These are phyloP conservation scores for Neurospora sp. DNA, from an alignment of 2,329 filamentous ascomycete species.

Conservation along the genomic window DNA sequence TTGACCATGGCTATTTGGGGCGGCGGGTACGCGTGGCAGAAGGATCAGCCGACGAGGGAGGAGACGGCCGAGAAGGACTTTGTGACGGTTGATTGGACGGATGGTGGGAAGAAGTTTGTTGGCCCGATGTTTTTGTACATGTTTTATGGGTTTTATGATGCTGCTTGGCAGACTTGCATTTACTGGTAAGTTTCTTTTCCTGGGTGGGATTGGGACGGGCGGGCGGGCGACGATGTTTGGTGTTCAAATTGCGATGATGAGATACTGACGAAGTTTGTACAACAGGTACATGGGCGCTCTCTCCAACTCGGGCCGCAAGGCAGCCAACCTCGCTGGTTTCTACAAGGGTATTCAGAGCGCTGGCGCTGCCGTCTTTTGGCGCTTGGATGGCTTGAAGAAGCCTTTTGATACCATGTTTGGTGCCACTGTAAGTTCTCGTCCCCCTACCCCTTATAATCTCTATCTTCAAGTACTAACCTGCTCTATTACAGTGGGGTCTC, in stretches of 20 bases:
- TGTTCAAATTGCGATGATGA: too few species aligned
- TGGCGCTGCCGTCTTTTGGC: constrained; percentile 67
- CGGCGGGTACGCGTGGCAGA: constrained; percentile 70
- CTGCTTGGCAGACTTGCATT: constrained; percentile 78
- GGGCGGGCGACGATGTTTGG: background rate
- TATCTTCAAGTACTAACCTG: background rate
- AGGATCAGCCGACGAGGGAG: constrained; percentile 42
- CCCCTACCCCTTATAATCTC: too few species aligned
- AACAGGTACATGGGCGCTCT: constrained; percentile 80
- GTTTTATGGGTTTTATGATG: constrained; percentile 84
- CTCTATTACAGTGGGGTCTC: constrained; percentile 55
- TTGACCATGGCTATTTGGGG: constrained; percentile 76
- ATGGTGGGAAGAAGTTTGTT: constrained; percentile 47
- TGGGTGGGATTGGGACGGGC: constrained; percentile 25
- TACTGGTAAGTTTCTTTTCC: constrained; percentile 69
- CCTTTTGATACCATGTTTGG: constrained; percentile 65
- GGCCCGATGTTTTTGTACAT: constrained; percentile 84
- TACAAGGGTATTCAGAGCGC: constrained; percentile 64
- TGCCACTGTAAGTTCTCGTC: constrained; percentile 33
- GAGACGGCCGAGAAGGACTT: constrained; percentile 14
- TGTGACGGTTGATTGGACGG: constrained; percentile 50
- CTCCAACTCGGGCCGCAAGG: constrained; percentile 83
- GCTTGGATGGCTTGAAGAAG: constrained; percentile 51
- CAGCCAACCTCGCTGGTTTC: constrained; percentile 72
- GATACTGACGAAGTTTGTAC: too few species aligned